phyloP scores from a whole-genome alignment of 768 basidiomycete genomes.

The Boletus edulis region DNA sequence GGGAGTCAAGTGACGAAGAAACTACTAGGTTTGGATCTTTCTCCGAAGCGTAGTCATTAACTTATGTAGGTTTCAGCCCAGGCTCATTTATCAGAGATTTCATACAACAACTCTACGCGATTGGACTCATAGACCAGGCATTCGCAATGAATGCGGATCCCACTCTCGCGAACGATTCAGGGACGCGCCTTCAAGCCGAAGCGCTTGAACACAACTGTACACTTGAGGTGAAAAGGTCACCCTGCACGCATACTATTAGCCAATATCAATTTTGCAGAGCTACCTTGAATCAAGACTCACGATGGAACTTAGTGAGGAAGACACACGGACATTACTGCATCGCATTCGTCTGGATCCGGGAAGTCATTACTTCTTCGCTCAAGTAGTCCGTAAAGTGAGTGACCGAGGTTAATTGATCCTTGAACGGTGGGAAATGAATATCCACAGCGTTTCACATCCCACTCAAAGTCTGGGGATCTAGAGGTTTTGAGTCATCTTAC shows the following conservation, averaged over 20 bases:
- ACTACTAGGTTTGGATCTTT: constrained; percentile 10
- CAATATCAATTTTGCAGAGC: constrained; percentile 11
- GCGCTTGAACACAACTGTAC: constrained; percentile 59
- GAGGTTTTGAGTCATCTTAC: constrained; percentile 72
- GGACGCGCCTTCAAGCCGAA: constrained; percentile 52
- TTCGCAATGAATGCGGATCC: constrained; percentile 54
- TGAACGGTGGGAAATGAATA: neutral
- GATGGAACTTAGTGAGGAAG: constrained; percentile 44
- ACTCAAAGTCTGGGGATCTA: constrained; percentile 54
- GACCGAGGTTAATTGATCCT: neutral
- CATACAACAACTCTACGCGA: constrained; percentile 51
- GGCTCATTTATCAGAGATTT: constrained; percentile 28
- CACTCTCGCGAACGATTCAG: constrained; percentile 45
- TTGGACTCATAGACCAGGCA: constrained; percentile 53
- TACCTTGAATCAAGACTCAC: constrained; percentile 60
- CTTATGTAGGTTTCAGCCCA: constrained; percentile 21
- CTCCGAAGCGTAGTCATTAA: neutral
- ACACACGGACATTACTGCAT: constrained; percentile 33
- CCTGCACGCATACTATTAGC: neutral
- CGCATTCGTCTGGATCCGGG: constrained; percentile 54
- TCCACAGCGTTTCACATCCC: constrained; percentile 55
- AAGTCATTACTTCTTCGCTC: constrained; percentile 57
- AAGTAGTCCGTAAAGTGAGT: constrained; percentile 55
- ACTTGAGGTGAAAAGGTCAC: constrained; percentile 45
- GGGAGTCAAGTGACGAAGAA: constrained; percentile 24